These are phyloP conservation scores for Lotmaria passim DNA, from an alignment of 208 protist species.

Conservation along the genomic window DNA sequence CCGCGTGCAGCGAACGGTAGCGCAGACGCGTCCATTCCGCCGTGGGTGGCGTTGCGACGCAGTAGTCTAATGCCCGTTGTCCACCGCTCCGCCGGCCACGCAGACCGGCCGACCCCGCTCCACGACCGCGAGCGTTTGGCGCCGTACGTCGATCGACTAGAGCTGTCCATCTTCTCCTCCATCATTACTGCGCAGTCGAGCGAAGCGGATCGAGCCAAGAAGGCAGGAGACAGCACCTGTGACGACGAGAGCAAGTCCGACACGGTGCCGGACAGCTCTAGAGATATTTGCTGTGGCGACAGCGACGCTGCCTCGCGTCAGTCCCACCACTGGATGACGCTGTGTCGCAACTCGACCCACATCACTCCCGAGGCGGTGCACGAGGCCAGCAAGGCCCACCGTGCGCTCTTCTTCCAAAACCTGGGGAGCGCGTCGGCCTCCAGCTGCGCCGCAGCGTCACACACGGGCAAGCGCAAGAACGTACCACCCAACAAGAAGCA, in stretches of 20 bases:
- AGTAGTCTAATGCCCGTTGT: constrained; percentile 20
- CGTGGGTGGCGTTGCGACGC: constrained; percentile 20
- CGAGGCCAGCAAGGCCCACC: constrained; percentile 34
- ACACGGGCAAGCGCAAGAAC: not conserved
- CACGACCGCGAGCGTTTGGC: constrained; percentile 1
- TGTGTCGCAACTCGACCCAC: constrained; percentile 38
- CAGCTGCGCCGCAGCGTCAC: constrained; percentile 9
- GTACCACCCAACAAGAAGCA: constrained; percentile 7
- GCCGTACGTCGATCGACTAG: constrained; percentile 21
- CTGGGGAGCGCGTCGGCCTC: constrained; percentile 11
- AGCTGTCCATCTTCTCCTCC: constrained; percentile 11
- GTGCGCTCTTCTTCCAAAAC: constrained; percentile 40
- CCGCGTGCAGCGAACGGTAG: not conserved
- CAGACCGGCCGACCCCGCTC: not conserved
- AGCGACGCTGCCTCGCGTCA: not conserved
- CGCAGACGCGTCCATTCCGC: not conserved
- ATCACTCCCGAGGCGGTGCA: constrained; percentile 37
- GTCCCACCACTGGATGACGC: constrained; percentile 30
- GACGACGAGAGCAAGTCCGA: not conserved
- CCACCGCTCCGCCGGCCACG: constrained; percentile 4
- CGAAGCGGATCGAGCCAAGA: not conserved
- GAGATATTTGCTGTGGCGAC: not conserved
- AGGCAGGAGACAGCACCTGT: not conserved
- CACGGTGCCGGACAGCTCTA: not conserved
- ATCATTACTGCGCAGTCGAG: constrained; percentile 3